Evolutionary conservation across 768 basidiomycete species (phyloP).

Genomic region (Trametes cubensis): DNA sequence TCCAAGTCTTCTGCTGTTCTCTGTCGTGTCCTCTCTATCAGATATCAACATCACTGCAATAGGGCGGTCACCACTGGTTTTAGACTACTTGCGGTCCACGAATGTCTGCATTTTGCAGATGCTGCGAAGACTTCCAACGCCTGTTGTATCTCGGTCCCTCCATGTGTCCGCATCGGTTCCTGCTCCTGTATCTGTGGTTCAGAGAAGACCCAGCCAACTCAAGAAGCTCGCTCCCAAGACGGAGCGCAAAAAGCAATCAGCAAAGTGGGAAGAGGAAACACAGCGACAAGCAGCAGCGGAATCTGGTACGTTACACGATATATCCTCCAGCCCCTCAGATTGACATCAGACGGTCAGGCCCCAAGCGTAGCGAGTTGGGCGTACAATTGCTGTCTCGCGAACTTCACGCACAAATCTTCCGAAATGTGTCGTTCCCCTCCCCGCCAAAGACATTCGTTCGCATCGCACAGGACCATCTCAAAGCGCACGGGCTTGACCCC

Average conservation of each 20-base stretch:
- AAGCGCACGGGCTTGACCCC: constrained; percentile 80
- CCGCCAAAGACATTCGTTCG: constrained; percentile 65
- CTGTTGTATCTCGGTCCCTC: constrained; percentile 7
- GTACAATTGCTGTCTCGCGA: constrained; percentile 86
- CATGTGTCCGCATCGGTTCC: constrained; percentile 18
- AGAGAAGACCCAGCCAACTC: not conserved
- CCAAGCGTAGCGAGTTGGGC: constrained; percentile 84
- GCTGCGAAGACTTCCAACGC: constrained; percentile 20
- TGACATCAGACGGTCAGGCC: constrained; percentile 34
- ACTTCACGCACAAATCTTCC: constrained; percentile 86
- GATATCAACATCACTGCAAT: too few relatives aligned
- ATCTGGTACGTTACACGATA: not conserved
- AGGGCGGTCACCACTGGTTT: too few relatives aligned
- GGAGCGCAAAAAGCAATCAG: not conserved
- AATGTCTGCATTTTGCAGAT: constrained; percentile 19
- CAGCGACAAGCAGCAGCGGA: not conserved
- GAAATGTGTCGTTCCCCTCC: constrained; percentile 60
- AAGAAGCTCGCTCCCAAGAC: not conserved
- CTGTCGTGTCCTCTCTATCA: not conserved
- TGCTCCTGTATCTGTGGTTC: constrained; percentile 6
- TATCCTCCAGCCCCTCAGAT: not conserved
- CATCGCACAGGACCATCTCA: constrained; percentile 80
- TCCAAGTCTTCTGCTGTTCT: too few relatives aligned
- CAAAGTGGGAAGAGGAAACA: not conserved
- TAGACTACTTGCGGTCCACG: not conserved